Conservation (phyloP, 352 stramenopile species). For the Phytophthora vignae region DNA sequence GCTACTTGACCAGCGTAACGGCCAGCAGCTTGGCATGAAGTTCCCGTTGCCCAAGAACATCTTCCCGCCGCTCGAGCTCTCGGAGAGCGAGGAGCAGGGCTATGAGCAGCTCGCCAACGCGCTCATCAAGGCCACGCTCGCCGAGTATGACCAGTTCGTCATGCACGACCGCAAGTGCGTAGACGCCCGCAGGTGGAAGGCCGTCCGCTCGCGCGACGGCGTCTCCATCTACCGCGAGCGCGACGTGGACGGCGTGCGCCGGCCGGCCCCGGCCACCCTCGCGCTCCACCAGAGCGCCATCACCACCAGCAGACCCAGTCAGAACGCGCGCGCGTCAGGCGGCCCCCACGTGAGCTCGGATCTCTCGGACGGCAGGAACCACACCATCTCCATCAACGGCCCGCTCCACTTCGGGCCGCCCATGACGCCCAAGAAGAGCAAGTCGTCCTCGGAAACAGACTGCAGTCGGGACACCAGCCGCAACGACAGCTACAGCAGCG, state of each 20-base stretch:
- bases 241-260: constrained; percentile 20
- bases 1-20: constrained; percentile 8
- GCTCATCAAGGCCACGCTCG: constrained; percentile 55
- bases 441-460: constrained; percentile 11
- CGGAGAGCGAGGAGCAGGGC: constrained; percentile 43
- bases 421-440: constrained; percentile 28
- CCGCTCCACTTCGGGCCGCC: constrained; percentile 15
- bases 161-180: constrained; percentile 47
- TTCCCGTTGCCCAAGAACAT: constrained; percentile 58
- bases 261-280: constrained; percentile 28
- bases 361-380: constrained; percentile 18
- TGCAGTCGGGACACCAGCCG: constrained; percentile 31
- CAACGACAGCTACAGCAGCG: constrained; percentile 38
- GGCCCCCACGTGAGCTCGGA: constrained; percentile 25
- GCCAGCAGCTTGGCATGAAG: constrained; percentile 45
- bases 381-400: constrained; percentile 17
- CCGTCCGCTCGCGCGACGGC: constrained; percentile 44
- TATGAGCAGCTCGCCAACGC: constrained; percentile 60
- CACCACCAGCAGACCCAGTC: constrained; percentile 33
- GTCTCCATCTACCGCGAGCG: constrained; percentile 58
- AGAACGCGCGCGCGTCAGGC: constrained; percentile 13
- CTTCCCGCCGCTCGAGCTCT: constrained; percentile 57
- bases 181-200: constrained; percentile 50
- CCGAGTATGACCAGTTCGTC: constrained; percentile 60
- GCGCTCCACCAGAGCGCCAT: constrained; percentile 37